Evolutionary conservation across 306 rosid species (phyloP), one percentile per base, ranked within the genome.

Genomic region (Quillaja saponaria): DNA sequence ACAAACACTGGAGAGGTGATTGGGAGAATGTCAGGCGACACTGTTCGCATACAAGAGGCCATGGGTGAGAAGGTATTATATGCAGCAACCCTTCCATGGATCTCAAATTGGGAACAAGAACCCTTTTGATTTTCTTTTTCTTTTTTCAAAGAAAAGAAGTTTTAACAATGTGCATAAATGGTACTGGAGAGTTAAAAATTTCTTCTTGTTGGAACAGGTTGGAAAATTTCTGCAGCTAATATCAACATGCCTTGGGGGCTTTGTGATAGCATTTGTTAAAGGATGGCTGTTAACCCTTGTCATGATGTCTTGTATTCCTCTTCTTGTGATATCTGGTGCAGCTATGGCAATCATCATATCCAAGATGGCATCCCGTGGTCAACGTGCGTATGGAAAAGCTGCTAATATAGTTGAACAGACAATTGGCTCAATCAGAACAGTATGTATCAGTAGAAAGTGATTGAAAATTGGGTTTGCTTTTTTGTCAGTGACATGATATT

Each of bases 1-100:
- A 73, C 85, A 6, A 76, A 69, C 66, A 81, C 85, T 0, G 85
- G 85, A 41, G 85, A 81, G 68, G 85, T 81, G n/a, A 61, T 81
- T 20, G 82, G 80, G 39, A 72, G 85, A 66, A 81, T 81, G 85
- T 81, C 85, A 7, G 85, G 85, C 1, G 85, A 81, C 73, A 76
- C 85, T 12, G 80, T 81, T 56, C 82, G 76, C 47, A 81, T 81
- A 18, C 85, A 81, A 73, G 85, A 81, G 41, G 85, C 85, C 67
- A 76, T 81, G 82, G 85, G 82, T 14, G 85, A 81, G 59, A 78
- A 78, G 82, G 82, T 68, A 72, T 20, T 12, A 12, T 13, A 46
- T 31, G 45, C 31, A 9, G 7, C 11, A 15, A 6, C 21, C 13
- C 45, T 35, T 34, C 16, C 11, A 31, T 33, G 10, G 54, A 20